These are phyloP conservation scores for Evernia prunastri DNA, from an alignment of 495 filamentous ascomycete genomes.

Conservation along the genomic window DNA sequence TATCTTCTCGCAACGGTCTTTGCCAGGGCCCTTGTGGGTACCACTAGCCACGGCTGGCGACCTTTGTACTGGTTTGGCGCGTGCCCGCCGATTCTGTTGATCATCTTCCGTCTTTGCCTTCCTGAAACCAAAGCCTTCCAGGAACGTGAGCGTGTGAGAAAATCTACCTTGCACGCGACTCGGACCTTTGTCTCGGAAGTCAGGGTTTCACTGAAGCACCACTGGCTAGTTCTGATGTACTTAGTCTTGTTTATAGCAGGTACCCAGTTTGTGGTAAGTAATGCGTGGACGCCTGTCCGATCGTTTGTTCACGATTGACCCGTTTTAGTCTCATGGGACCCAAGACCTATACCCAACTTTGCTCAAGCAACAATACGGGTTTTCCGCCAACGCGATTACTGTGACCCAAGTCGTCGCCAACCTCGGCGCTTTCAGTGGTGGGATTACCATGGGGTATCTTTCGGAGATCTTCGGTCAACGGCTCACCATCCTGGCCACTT, in stretches of 20 bases:
- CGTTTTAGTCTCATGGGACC: slow-evolving; percentile 86
- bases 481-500: slow-evolving; percentile 72
- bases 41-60: slow-evolving; percentile 66
- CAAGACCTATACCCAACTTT: slow-evolving; percentile 90
- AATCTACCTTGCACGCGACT: no score
- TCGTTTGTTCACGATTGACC: no score
- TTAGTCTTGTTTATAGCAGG: slow-evolving; percentile 81
- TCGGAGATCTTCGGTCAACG: slow-evolving; percentile 78
- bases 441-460: slow-evolving; percentile 66
- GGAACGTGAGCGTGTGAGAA: no score
- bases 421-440: slow-evolving; percentile 70
- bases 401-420: slow-evolving; percentile 83
- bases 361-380: slow-evolving; percentile 69
- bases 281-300: no score
- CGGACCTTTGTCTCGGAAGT: slow-evolving; percentile 67
- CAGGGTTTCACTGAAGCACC: slow-evolving; percentile 63
- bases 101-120: slow-evolving; percentile 68
- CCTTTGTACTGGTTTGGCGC: slow-evolving; percentile 85
- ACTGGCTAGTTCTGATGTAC: slow-evolving; percentile 76
- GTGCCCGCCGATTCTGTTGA: slow-evolving; percentile 69
- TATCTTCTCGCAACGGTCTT: slow-evolving; percentile 78
- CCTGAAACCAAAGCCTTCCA: no score
- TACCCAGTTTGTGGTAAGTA: slow-evolving; percentile 92
- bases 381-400: slow-evolving; percentile 64
- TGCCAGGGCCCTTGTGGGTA: slow-evolving; percentile 62